Base-by-base conservation (phyloP, 129 eudicot species). In the Escallonia rubra region DNA sequence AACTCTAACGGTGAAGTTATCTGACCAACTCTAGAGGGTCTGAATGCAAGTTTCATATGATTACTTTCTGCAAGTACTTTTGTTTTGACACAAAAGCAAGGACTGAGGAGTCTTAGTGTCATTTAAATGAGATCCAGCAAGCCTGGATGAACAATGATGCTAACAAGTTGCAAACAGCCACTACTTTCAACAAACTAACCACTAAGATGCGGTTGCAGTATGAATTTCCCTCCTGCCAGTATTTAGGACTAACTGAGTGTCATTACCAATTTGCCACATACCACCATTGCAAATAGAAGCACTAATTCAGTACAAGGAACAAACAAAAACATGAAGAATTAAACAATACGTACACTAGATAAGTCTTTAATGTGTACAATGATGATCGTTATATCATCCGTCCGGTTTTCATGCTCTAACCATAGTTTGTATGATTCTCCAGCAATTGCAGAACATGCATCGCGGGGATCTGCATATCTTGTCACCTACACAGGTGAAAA, bases 371-470 rank as follows among this genome's bases (percentile, higher is more conserved):
- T 67, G 57, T 86, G 98, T 74, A 93, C 95, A 74, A 89, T 70
- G 74, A 93, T 86, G 78, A 93, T 79, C 48, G 96, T 89, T 58
- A 93, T 89, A 76, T 93, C 98, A 74, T 93, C 98, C 12, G 98
- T 93, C 61, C 98, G 91, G 57, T 86, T 93, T 71, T 93, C 98
- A 41, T 93, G 86, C 72, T 89, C 95, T 66, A 93, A 73, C 98
- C 98, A 93, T 61, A 89, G 64, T 60, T 86, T 93, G 87, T 93
- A 93, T 6, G 98, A 84, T 79, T 93, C 98, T 65, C 79, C 86
- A 43, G 89, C 92, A 61, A 93, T 83, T 2, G 90, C 88, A 57
- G 89, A 81, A 72, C 98, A 89, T 15, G 96, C 95, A 51, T 81
- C 86, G 40, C 86, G 86, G 58, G 96, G 92, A 77, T 93, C 96